Evolutionary conservation across 2,329 filamentous ascomycete genomes (phyloP), one percentile per base, ranked within the genome.

Genomic region (Neofusicoccum sp.): DNA sequence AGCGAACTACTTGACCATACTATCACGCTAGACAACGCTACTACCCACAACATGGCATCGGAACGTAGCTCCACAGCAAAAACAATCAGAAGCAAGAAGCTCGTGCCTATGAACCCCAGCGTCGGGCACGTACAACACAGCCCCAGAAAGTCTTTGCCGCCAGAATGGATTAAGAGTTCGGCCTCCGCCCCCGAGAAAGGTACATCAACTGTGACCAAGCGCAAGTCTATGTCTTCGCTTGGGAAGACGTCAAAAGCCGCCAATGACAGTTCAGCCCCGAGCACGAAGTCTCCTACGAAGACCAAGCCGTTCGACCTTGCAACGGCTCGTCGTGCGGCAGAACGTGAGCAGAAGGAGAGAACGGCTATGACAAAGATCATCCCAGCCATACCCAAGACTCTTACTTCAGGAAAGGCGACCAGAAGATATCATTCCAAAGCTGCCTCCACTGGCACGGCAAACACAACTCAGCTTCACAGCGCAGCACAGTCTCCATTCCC

Each of bases 291-390:
- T 12, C 61, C 61, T 28, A 59, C 61, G 7, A 63, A 63, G 54
- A 36, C 31, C 3, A 22, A 52, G 9, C 61, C 52, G 3, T 58
- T 59, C 12, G 31, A 29, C 22, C 29, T 63, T 9, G 61, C 52
- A 28, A 63, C 61, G 6, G 61, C 61, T 5, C 61, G 54, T 29
- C 61, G 61, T 45, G 61, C 61, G 6, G 52, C 52, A 49, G 61
- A 22, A 31, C 52, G 61, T 7, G 61, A 63, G 31, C 33, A 48
- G 14, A 58, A 59, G 11, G 52, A 63, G n/a, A 63, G 43, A 9
- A 22, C 34, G 2, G 31, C 54, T 28, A 34, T 16, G 12, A 14
- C 28, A 14, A 58, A 58, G 31, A 33, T 58, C 31, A 14, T 58
- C 16, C 54, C 54, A 2, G 54, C 29, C 4, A n/a, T 58, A 16